These are phyloP conservation scores for Thraustochytrium sp. DNA, from an alignment of 352 stramenopile genomes.

Conservation along the genomic window DNA sequence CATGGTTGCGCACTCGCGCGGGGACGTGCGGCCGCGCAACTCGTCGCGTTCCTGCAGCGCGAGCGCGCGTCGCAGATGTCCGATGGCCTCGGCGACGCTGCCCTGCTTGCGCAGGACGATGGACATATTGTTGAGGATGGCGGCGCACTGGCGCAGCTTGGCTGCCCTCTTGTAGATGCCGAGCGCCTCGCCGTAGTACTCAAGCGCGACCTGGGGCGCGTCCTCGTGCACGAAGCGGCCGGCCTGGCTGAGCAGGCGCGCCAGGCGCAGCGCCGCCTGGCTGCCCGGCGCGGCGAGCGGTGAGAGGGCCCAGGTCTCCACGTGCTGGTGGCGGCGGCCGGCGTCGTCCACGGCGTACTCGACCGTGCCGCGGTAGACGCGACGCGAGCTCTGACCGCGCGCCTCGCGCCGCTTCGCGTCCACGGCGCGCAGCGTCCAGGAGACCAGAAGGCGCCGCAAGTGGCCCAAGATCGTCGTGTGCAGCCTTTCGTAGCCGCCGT, in stretches of 20 bases:
- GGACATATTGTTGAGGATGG: background rate
- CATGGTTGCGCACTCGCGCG: background rate
- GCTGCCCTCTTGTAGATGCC: background rate
- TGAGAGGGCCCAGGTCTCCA: background rate
- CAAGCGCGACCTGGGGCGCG: background rate
- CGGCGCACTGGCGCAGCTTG: background rate
- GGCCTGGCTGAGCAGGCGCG: background rate
- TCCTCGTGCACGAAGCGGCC: background rate
- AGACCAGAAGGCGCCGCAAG: background rate
- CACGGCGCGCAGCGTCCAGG: background rate
- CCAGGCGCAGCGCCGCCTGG: background rate
- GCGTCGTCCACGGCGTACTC: background rate
- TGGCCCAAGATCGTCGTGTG: background rate
- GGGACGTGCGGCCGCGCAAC: background rate
- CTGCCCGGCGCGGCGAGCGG: background rate
- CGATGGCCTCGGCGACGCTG: background rate
- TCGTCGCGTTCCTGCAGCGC: background rate
- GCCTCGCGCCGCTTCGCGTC: background rate
- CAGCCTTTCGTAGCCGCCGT: background rate
- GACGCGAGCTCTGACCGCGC: background rate
- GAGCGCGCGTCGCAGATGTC: background rate
- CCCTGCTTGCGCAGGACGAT: background rate
- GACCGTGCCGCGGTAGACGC: background rate
- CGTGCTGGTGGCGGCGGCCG: background rate
- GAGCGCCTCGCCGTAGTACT: background rate